phyloP scores from a whole-genome alignment of 2,329 filamentous ascomycete genomes.

The Arthroderma sp. region DNA sequence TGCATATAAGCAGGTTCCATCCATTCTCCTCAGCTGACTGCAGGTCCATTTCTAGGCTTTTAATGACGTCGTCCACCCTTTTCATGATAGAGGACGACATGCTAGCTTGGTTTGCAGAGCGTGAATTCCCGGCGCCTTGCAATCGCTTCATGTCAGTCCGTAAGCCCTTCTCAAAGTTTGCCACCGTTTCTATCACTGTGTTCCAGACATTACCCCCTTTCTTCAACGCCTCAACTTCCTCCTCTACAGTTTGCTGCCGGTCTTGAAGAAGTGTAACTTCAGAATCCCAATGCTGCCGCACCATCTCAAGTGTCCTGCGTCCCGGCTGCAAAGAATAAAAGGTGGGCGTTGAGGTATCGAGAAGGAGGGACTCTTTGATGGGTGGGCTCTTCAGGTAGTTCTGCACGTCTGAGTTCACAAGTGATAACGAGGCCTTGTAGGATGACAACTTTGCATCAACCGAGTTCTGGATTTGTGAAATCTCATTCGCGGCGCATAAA shows the following conservation, averaged over 20 bases:
- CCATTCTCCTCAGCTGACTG: conserved; percentile 38
- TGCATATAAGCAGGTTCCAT: conserved; percentile 50
- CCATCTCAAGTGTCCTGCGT: conserved; percentile 47
- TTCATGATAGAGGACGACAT: conserved; percentile 21
- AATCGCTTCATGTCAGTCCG: conserved; percentile 27
- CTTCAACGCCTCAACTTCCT: conserved; percentile 44
- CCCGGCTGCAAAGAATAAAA: conserved; percentile 42
- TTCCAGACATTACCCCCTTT: conserved; percentile 48
- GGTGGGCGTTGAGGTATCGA: conserved; percentile 19
- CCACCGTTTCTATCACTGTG: conserved; percentile 38
- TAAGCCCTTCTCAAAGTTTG: conserved; percentile 39
- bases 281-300: conserved; percentile 41
- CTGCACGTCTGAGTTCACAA: conserved; percentile 43
- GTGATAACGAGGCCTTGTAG: conserved; percentile 41
- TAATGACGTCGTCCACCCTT: conserved; percentile 35
- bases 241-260: conserved; percentile 34
- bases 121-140: neutral
- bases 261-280: conserved; percentile 35
- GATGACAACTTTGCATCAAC: conserved; percentile 46
- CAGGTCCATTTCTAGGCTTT: conserved; percentile 36
- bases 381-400: conserved; percentile 39
- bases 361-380: conserved; percentile 22
- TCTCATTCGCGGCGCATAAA: conserved; percentile 38
- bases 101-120: conserved; percentile 1
- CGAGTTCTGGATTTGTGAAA: conserved; percentile 42